These are phyloP conservation scores for Colletotrichum magnum DNA, from an alignment of 2,329 filamentous ascomycete genomes.

Conservation along the genomic window DNA sequence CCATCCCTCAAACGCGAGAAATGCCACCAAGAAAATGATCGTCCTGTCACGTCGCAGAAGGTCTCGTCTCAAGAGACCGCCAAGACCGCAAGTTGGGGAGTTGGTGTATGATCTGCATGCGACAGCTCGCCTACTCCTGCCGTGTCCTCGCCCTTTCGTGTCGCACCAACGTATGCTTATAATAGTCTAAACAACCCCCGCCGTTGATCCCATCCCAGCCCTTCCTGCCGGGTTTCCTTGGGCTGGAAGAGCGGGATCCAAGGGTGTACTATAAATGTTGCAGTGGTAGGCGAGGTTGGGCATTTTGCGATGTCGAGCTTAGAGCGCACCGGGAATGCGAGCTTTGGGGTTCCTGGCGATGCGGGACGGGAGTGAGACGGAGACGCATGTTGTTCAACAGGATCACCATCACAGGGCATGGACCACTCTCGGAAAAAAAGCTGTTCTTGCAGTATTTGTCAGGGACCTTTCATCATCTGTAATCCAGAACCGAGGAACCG, in stretches of 20 bases:
- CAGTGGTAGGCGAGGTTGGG: not conserved
- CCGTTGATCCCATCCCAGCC: not conserved
- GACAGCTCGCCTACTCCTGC: constrained; percentile 33
- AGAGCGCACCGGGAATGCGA: too few relatives aligned
- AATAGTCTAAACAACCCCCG: constrained; percentile 8
- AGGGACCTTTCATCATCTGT: not conserved
- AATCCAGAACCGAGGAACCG: constrained; percentile 11
- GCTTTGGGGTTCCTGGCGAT: not conserved
- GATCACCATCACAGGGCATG: not conserved
- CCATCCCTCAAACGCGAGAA: constrained; percentile 1
- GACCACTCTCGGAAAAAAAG: not conserved
- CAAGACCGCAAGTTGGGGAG: constrained; percentile 4
- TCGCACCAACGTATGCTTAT: constrained; percentile 23
- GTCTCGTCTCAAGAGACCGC: constrained; percentile 26
- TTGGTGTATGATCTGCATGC: constrained; percentile 25
- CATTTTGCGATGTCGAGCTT: constrained; percentile 3
- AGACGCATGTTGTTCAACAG: constrained; percentile 1
- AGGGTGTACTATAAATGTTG: not conserved
- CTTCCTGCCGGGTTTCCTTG: not conserved
- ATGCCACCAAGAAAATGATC: constrained; percentile 10
- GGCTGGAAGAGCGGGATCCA: not conserved
- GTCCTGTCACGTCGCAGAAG: constrained; percentile 30
- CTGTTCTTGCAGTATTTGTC: constrained; percentile 11
- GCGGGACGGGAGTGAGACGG: constrained; percentile 1
- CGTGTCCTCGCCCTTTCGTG: not conserved